phyloP scores from a whole-genome alignment of 305 asterid genomes.

The Nicotiana rustica region DNA sequence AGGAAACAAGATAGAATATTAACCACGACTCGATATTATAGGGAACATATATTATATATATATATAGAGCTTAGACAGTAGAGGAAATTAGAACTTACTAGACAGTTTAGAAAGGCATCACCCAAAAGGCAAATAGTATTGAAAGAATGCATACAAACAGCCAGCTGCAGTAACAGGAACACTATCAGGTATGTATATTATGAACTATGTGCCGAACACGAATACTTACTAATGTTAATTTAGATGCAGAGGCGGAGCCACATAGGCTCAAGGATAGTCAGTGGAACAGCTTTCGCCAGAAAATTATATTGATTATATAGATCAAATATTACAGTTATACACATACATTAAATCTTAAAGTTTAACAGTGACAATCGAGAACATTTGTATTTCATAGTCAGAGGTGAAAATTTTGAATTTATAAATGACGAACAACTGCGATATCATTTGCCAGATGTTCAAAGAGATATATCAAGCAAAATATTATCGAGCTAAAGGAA shows the following conservation, averaged over 20 bases:
- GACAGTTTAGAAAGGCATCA: slow-evolving; percentile 64
- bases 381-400: too few relatives aligned
- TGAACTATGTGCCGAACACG: too few relatives aligned
- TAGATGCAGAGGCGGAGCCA: background rate
- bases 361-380: too few relatives aligned
- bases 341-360: too few relatives aligned
- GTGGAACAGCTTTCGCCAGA: too few relatives aligned
- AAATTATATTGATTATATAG: too few relatives aligned
- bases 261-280: background rate
- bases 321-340: too few relatives aligned
- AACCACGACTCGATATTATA: background rate
- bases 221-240: too few relatives aligned
- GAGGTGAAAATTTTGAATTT: too few relatives aligned
- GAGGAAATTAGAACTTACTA: slow-evolving; percentile 56
- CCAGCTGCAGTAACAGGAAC: slow-evolving; percentile 56
- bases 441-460: background rate
- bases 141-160: slow-evolving; percentile 72
- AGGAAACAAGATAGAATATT: slow-evolving; percentile 29
- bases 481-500: background rate
- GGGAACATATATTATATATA: background rate
- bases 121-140: slow-evolving; percentile 83
- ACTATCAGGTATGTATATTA: background rate
- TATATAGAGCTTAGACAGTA: background rate
- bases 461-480: background rate
- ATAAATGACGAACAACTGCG: background rate